Evolutionary conservation across 1,284 basidiomycete genomes (phyloP).

Genomic region (Ceratobasidium sp.): DNA sequence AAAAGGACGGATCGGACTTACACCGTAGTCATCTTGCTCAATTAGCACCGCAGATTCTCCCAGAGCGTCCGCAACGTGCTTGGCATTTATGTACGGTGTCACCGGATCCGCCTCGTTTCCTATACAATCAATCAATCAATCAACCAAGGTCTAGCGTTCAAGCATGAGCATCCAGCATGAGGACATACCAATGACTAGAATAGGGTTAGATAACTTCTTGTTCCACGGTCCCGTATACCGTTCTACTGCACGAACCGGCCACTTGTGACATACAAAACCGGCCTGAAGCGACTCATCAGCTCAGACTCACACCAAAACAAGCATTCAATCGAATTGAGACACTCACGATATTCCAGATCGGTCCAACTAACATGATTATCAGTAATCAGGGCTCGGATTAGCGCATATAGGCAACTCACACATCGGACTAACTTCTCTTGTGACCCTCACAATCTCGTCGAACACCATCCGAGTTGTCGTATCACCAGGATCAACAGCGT

Average conservation of each 20-base stretch:
- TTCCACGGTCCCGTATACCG: slow-evolving; percentile 39
- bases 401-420: slow-evolving; percentile 26
- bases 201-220: slow-evolving; percentile 36
- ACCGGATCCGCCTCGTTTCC: slow-evolving; percentile 44
- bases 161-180: background rate
- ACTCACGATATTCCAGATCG: slow-evolving; percentile 17
- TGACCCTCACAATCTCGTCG: slow-evolving; percentile 21
- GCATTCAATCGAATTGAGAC: too few relatives aligned
- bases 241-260: slow-evolving; percentile 44
- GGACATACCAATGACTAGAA: slow-evolving; percentile 44
- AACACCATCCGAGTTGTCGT: slow-evolving; percentile 44
- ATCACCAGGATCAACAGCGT: slow-evolving; percentile 41
- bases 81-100: slow-evolving; percentile 36
- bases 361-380: background rate
- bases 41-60: slow-evolving; percentile 32
- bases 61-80: slow-evolving; percentile 21
- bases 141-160: background rate
- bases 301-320: too few relatives aligned
- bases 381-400: too few relatives aligned
- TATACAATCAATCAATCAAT: background rate
- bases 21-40: slow-evolving; percentile 41
- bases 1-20: background rate
- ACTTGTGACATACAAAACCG: slow-evolving; percentile 23
- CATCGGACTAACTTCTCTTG: slow-evolving; percentile 22
- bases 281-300: background rate